phyloP scores from a whole-genome alignment of 225 moss, liverwort and hornwort genomes.

The Polytrichum commune region DNA sequence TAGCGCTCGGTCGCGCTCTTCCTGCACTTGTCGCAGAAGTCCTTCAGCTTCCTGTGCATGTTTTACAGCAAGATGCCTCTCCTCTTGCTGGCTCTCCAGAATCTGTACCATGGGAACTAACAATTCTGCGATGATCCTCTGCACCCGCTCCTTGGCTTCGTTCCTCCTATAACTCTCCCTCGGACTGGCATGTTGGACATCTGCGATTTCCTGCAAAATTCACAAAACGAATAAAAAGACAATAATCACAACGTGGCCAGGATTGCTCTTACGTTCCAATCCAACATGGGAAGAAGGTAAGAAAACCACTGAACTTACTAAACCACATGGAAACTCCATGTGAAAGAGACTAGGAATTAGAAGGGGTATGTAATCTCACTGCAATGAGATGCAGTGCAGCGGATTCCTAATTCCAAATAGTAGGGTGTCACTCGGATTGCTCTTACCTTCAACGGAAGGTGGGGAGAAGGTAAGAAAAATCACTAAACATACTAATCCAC shows the following conservation, averaged over 20 bases:
- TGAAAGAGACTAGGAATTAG: too few species aligned
- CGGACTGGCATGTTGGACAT: conserved; percentile 9
- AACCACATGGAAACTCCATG: too few species aligned
- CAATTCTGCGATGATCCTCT: conserved; percentile 22
- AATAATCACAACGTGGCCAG: too few species aligned
- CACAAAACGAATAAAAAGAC: too few species aligned
- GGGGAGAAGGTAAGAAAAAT: too few species aligned
- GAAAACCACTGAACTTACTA: too few species aligned
- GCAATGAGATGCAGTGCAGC: too few species aligned
- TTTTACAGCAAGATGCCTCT: conserved; percentile 13
- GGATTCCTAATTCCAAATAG: too few species aligned
- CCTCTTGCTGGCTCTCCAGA: conserved; percentile 37
- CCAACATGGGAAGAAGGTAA: not conserved
- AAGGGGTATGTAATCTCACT: too few species aligned
- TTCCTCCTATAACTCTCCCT: not conserved
- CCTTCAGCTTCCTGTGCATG: conserved; percentile 28
- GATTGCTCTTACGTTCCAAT: not conserved
- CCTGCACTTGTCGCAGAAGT: conserved; percentile 28
- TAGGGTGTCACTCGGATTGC: too few species aligned
- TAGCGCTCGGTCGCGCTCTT: conserved; percentile 35
- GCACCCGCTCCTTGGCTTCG: conserved; percentile 32
- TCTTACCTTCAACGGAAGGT: too few species aligned
- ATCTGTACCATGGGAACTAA: conserved; percentile 34
- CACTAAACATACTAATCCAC: too few species aligned
- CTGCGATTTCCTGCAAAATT: conserved; percentile 28